Evolutionary conservation across 1,284 basidiomycete genomes (phyloP).

Genomic region (Testicularia cyperi): DNA sequence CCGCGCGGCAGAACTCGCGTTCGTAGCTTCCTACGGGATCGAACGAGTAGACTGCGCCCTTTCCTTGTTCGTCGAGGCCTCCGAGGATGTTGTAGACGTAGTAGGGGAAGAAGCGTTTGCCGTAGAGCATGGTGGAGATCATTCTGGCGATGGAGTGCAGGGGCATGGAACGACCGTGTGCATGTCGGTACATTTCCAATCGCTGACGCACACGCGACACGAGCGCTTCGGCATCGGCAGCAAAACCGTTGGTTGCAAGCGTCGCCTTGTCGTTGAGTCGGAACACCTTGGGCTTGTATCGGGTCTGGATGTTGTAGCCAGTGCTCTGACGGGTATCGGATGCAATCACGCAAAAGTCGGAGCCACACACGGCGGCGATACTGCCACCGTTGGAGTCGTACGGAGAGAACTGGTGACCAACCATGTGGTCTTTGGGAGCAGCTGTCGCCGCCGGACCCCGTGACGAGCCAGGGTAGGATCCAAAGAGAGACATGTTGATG

Average conservation of each 20-base stretch:
- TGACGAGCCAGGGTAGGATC: slow-evolving; percentile 32
- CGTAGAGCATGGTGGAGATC: slow-evolving; percentile 57
- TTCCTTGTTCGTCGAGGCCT: slow-evolving; percentile 57
- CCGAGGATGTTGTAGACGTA: slow-evolving; percentile 61
- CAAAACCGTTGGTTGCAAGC: slow-evolving; percentile 56
- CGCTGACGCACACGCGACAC: slow-evolving; percentile 49
- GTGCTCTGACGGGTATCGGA: slow-evolving; percentile 57
- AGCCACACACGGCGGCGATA: slow-evolving; percentile 57
- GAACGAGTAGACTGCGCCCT: slow-evolving; percentile 58
- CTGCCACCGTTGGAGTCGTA: slow-evolving; percentile 58
- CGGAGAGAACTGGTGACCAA: slow-evolving; percentile 57
- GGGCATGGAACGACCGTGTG: slow-evolving; percentile 56
- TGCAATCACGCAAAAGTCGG: slow-evolving; percentile 58
- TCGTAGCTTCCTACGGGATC: slow-evolving; percentile 59
- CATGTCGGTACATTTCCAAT: slow-evolving; percentile 57
- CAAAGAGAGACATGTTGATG: slow-evolving; percentile 35
- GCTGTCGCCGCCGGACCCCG: slow-evolving; percentile 9
- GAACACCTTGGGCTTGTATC: slow-evolving; percentile 60
- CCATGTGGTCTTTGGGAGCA: slow-evolving; percentile 33
- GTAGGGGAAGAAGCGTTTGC: slow-evolving; percentile 60
- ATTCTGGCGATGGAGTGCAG: slow-evolving; percentile 57
- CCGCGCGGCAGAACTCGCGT: slow-evolving; percentile 57
- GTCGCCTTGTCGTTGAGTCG: slow-evolving; percentile 58
- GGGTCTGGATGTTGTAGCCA: slow-evolving; percentile 59
- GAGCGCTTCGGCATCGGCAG: slow-evolving; percentile 58